phyloP scores from a whole-genome alignment of 176 grass and related monocot genomes.

The Oryza nivara region DNA sequence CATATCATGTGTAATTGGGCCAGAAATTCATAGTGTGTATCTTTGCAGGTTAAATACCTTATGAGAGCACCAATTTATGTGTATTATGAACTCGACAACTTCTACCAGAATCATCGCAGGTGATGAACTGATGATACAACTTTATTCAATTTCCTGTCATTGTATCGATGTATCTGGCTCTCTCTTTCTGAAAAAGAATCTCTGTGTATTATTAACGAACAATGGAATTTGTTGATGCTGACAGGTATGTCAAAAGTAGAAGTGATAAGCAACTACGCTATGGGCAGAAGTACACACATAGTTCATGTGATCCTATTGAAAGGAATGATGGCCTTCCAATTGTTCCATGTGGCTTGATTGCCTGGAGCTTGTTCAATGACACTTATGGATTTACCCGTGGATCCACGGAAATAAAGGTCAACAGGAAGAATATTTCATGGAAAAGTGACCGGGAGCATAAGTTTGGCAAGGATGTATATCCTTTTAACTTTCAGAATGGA shows the following conservation, averaged over 20 bases:
- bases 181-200: not conserved
- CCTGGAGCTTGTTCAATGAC: constrained; percentile 99
- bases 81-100: constrained; percentile 95
- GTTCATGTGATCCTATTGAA: constrained; percentile 63
- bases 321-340: constrained; percentile 60
- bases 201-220: constrained; percentile 10
- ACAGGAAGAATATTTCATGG: constrained; percentile 90
- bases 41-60: constrained; percentile 63
- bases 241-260: constrained; percentile 87
- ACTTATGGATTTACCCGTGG: constrained; percentile 71
- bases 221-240: constrained; percentile 28
- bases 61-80: constrained; percentile 94
- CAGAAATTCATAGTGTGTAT: constrained; percentile 29
- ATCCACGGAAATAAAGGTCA: constrained; percentile 57
- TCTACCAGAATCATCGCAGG: constrained; percentile 97
- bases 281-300: constrained; percentile 60
- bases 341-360: constrained; percentile 93
- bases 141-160: not conserved
- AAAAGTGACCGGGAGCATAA: constrained; percentile 82
- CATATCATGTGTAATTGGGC: not conserved
- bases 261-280: constrained; percentile 76
- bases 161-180: not conserved
- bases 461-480: constrained; percentile 92
- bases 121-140: constrained; percentile 25
- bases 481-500: constrained; percentile 97